Conservation (phyloP, 352 stramenopile species). For the Phytophthora capsici region DNA sequence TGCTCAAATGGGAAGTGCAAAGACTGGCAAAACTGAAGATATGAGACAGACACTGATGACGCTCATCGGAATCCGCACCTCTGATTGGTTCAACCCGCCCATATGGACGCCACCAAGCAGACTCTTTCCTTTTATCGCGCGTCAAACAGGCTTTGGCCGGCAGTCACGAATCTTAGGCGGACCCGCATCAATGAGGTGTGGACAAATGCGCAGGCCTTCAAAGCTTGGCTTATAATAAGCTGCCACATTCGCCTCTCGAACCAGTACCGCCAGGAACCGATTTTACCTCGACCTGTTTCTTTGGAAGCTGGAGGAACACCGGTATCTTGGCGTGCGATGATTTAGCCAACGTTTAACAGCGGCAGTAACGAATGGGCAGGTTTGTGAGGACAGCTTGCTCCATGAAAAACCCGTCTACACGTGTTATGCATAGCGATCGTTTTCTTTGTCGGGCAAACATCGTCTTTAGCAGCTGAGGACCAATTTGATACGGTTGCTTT, state of each 20-base stretch:
- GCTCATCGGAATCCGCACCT: background rate
- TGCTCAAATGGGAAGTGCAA: background rate
- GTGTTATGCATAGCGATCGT: no score
- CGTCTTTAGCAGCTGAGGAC: no score
- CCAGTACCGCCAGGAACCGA: no score
- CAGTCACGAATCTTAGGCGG: conserved; percentile 13
- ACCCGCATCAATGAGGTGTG: conserved; percentile 19
- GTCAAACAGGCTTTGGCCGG: background rate
- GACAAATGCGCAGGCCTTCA: conserved; percentile 12
- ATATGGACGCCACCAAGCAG: conserved; percentile 2
- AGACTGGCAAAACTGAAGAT: conserved; percentile 33
- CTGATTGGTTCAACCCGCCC: conserved; percentile 14
- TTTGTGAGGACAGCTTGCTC: no score
- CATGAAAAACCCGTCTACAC: no score
- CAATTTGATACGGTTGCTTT: no score
- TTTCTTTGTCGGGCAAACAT: no score
- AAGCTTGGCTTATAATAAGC: background rate
- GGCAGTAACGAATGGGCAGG: background rate
- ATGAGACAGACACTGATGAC: conserved; percentile 27
- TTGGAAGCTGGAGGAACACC: background rate
- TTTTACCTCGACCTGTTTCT: background rate
- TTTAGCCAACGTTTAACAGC: background rate
- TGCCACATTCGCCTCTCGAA: background rate
- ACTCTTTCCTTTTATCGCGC: conserved; percentile 8
- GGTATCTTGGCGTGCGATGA: background rate